These are phyloP conservation scores for Neofusicoccum kwambonambiense DNA, from an alignment of 2,329 filamentous ascomycete species.

Conservation along the genomic window DNA sequence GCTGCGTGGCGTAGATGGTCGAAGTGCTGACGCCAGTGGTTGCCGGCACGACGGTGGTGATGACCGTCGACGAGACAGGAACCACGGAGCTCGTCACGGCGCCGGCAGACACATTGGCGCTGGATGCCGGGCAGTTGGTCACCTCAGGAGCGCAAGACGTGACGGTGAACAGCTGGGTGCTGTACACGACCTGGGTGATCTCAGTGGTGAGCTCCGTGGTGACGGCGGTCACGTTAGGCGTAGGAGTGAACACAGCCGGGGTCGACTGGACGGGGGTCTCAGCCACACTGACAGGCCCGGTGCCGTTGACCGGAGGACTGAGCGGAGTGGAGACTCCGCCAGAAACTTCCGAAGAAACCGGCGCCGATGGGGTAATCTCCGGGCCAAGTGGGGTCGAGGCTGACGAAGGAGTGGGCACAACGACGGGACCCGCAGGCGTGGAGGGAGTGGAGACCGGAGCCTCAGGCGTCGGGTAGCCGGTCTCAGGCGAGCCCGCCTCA, in stretches of 20 bases:
- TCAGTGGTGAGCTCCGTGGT: slow-evolving; percentile 4
- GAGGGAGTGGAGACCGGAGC: neutral
- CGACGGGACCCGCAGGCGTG: neutral
- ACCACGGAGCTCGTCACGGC: neutral
- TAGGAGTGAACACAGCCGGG: neutral
- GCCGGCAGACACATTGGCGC: slow-evolving; percentile 10
- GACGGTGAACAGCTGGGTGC: slow-evolving; percentile 4
- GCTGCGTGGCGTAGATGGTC: slow-evolving; percentile 5
- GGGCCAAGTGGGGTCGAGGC: neutral
- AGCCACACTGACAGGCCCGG: neutral
- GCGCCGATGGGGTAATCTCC: neutral
- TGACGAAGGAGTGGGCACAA: neutral
- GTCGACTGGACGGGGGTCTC: neutral
- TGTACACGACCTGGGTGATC: slow-evolving; percentile 7
- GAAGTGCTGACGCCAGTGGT: neutral
- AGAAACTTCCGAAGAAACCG: neutral
- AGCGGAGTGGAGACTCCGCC: neutral
- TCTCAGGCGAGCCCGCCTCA: neutral
- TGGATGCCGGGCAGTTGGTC: slow-evolving; percentile 24
- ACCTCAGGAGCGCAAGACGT: slow-evolving; percentile 2
- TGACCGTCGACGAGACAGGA: neutral
- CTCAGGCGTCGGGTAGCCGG: too few relatives aligned
- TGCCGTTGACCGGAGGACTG: neutral
- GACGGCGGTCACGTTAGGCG: neutral
- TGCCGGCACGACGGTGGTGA: neutral